phyloP scores from a whole-genome alignment of 2,329 filamentous ascomycete genomes.

The Proliferodiscus dingleyae region DNA sequence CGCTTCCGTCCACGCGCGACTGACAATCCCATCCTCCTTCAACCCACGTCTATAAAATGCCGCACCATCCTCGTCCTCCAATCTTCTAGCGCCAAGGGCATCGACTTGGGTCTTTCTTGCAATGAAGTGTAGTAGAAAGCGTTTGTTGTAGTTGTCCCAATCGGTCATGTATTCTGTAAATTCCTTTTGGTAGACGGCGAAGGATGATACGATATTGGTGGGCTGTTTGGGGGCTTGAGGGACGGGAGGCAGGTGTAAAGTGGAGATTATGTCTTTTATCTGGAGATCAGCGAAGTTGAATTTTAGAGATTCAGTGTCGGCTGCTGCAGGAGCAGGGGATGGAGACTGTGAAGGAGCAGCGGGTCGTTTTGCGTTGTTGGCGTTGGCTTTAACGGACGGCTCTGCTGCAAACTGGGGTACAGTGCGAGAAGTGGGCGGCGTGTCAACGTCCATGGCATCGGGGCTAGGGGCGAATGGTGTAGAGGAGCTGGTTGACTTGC shows the following conservation, averaged over 20 bases:
- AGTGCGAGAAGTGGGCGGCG: slow-evolving; percentile 35
- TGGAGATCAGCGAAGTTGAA: slow-evolving; percentile 42
- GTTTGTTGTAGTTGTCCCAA: slow-evolving; percentile 47
- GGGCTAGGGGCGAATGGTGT: slow-evolving; percentile 36
- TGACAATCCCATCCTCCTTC: slow-evolving; percentile 59
- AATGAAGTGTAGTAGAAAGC: slow-evolving; percentile 52
- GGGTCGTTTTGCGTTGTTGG: slow-evolving; percentile 49
- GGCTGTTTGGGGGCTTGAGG: slow-evolving; percentile 14
- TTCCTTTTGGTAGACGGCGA: slow-evolving; percentile 40
- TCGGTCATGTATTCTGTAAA: slow-evolving; percentile 50
- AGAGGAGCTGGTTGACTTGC: slow-evolving; percentile 13
- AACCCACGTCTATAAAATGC: slow-evolving; percentile 55
- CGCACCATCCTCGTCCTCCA: slow-evolving; percentile 42
- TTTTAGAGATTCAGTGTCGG: slow-evolving; percentile 21
- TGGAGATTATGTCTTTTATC: slow-evolving; percentile 46
- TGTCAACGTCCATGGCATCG: slow-evolving; percentile 63
- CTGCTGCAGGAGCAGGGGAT: slow-evolving; percentile 14
- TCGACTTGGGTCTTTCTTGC: slow-evolving; percentile 42
- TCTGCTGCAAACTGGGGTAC: slow-evolving; percentile 45
- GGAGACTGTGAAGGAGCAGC: slow-evolving; percentile 18
- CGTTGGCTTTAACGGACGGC: slow-evolving; percentile 38
- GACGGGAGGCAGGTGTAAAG: slow-evolving; percentile 41
- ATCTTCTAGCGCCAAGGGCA: slow-evolving; percentile 33
- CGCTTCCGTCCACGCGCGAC: slow-evolving; percentile 55
- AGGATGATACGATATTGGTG: slow-evolving; percentile 35